Conservation (phyloP, 2,329 filamentous ascomycete species). For the Escovopsis sp. region DNA sequence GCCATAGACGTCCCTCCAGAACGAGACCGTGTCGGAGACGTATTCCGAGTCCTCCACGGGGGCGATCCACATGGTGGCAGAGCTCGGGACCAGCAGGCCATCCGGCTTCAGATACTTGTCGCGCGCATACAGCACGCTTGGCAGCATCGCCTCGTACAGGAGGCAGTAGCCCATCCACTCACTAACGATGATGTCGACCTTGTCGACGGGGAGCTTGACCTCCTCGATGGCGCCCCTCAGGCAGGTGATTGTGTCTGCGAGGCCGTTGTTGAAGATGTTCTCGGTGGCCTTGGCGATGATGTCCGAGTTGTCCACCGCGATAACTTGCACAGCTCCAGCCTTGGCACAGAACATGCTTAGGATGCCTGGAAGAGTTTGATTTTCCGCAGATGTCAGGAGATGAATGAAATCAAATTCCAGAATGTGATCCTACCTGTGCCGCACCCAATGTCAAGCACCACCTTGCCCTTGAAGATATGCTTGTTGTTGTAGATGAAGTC, state of each 20-base stretch:
- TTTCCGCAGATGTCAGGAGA: background rate
- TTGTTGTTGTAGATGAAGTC: constrained; percentile 94
- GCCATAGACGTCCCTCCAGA: constrained; percentile 87
- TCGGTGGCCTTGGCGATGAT: constrained; percentile 79
- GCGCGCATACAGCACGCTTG: constrained; percentile 75
- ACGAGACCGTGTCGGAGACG: constrained; percentile 60
- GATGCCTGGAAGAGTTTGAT: constrained; percentile 39
- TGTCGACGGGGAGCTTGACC: constrained; percentile 56
- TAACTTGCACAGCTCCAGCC: constrained; percentile 72
- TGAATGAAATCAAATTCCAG: background rate
- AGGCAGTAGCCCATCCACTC: constrained; percentile 98
- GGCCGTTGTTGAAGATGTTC: constrained; percentile 68
- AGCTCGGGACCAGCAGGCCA: constrained; percentile 75
- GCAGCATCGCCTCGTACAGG: constrained; percentile 90
- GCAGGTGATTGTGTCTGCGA: constrained; percentile 60
- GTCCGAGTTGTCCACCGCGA: constrained; percentile 82
- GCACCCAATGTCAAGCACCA: constrained; percentile 82
- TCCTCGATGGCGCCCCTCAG: constrained; percentile 81
- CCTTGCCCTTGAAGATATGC: constrained; percentile 69
- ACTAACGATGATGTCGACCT: constrained; percentile 88
- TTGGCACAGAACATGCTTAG: constrained; percentile 89
- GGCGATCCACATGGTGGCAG: constrained; percentile 68
- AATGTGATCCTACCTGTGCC: constrained; percentile 38
- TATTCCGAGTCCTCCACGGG: constrained; percentile 67
- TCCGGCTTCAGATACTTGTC: constrained; percentile 70